phyloP scores from a whole-genome alignment of 768 basidiomycete species.

The Amyloporia xantha region DNA sequence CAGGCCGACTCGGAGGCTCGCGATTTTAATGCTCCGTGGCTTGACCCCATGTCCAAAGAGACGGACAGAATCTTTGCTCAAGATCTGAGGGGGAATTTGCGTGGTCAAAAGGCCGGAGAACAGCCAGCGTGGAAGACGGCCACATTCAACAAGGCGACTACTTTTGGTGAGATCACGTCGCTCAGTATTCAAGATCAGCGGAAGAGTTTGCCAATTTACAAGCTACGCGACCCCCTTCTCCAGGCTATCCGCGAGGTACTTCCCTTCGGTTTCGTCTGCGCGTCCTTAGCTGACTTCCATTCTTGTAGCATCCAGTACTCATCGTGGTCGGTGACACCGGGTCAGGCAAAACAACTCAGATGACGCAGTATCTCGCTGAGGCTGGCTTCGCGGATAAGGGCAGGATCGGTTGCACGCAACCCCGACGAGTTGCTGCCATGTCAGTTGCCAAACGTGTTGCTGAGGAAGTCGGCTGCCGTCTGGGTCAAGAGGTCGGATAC shows the following conservation, averaged over 20 bases:
- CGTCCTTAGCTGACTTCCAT: slow-evolving; percentile 14
- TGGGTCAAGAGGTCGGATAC: slow-evolving; percentile 98
- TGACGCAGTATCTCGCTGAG: slow-evolving; percentile 98
- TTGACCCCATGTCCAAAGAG: slow-evolving; percentile 94
- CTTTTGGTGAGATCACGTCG: slow-evolving; percentile 87
- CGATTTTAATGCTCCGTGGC: slow-evolving; percentile 94
- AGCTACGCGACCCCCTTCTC: slow-evolving; percentile 83
- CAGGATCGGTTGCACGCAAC: slow-evolving; percentile 95
- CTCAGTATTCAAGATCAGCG: slow-evolving; percentile 93
- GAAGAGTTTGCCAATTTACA: slow-evolving; percentile 88
- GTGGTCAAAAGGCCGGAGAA: slow-evolving; percentile 78
- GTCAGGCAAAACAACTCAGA: slow-evolving; percentile 98
- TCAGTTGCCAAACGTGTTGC: slow-evolving; percentile 98
- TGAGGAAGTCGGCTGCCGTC: slow-evolving; percentile 95
- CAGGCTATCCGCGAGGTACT: slow-evolving; percentile 86
- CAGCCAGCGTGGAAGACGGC: slow-evolving; percentile 88
- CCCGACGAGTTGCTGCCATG: slow-evolving; percentile 98
- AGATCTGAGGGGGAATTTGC: slow-evolving; percentile 76
- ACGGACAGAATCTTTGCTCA: slow-evolving; percentile 87
- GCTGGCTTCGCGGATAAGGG: slow-evolving; percentile 86
- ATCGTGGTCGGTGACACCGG: slow-evolving; percentile 99
- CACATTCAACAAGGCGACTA: slow-evolving; percentile 91
- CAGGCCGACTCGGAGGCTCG: slow-evolving; percentile 89
- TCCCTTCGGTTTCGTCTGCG: slow-evolving; percentile 2
- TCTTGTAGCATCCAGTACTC: slow-evolving; percentile 87